These are phyloP conservation scores for Chlamydomonas eustigma DNA, from an alignment of 139 green algal genomes.

Conservation along the genomic window DNA sequence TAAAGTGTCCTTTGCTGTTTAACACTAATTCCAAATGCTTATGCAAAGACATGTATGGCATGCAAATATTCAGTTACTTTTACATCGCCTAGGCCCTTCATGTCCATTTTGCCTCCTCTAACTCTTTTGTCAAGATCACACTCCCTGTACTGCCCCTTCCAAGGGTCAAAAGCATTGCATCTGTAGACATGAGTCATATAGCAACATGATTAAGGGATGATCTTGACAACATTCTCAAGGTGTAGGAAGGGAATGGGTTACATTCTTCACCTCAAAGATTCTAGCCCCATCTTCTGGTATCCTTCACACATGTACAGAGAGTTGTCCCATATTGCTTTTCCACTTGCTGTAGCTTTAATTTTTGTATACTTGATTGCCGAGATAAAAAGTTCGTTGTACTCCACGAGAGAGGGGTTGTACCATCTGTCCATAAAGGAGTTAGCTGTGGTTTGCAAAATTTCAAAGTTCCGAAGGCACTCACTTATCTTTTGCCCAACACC, in stretches of 20 bases:
- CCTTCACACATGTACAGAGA: constrained; percentile 33
- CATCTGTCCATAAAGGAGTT: neutral
- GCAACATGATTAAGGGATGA: no score
- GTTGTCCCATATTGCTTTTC: constrained; percentile 39
- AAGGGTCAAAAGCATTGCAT: constrained; percentile 32
- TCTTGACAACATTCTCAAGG: no score
- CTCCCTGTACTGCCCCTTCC: constrained; percentile 21
- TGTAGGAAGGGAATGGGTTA: no score
- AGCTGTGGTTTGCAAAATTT: neutral
- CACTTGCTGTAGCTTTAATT: neutral
- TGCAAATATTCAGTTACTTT: constrained; percentile 17
- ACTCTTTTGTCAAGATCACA: constrained; percentile 32
- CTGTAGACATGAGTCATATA: no score
- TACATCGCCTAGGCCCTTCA: constrained; percentile 29
- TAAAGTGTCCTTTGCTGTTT: no score
- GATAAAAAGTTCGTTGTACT: constrained; percentile 19
- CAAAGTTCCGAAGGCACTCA: neutral
- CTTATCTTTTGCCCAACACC: neutral
- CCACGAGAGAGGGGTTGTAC: constrained; percentile 41
- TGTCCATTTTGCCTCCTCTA: constrained; percentile 29
- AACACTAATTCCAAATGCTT: no score
- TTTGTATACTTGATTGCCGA: constrained; percentile 24
- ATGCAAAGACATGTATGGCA: neutral
- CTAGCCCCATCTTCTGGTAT: neutral
- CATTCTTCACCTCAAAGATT: neutral